Conservation (phyloP, 2,329 filamentous ascomycete genomes). For the Colletotrichum lupini region DNA sequence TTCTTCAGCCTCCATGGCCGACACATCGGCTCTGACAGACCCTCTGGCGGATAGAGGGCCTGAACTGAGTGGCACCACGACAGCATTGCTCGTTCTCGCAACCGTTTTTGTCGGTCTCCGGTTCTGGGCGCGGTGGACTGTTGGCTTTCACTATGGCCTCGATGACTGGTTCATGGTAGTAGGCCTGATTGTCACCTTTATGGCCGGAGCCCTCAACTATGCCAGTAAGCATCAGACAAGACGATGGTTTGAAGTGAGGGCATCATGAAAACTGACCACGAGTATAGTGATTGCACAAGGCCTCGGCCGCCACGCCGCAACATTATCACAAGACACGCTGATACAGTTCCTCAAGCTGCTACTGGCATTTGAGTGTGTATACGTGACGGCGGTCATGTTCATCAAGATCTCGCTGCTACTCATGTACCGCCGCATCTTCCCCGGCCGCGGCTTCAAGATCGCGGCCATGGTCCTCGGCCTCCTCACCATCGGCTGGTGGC, state of each 20-base stretch:
- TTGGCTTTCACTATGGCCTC: constrained; percentile 26
- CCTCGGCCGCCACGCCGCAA: constrained; percentile 27
- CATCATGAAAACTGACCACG: background rate
- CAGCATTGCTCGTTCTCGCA: constrained; percentile 26
- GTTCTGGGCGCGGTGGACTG: constrained; percentile 26
- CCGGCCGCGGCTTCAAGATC: constrained; percentile 18
- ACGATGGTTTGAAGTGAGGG: background rate
- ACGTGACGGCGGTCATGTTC: constrained; percentile 30
- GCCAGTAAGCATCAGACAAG: constrained; percentile 12
- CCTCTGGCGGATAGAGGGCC: constrained; percentile 28
- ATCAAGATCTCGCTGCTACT: constrained; percentile 34
- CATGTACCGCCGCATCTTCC: constrained; percentile 36
- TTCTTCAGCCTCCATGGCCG: constrained; percentile 18
- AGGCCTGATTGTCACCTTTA: constrained; percentile 26
- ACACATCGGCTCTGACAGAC: constrained; percentile 7
- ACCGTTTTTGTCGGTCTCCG: constrained; percentile 23
- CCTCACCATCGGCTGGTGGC: constrained; percentile 30
- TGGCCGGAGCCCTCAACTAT: constrained; percentile 28
- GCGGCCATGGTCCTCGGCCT: constrained; percentile 25
- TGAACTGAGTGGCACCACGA: constrained; percentile 25
- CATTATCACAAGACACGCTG: constrained; percentile 10
- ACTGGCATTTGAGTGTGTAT: constrained; percentile 26
- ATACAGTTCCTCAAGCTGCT: constrained; percentile 30
- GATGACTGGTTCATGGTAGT: constrained; percentile 32
- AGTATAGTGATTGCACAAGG: constrained; percentile 24